Conservation (phyloP, 1,284 basidiomycete genomes). For the Boletus hoseneyae region DNA sequence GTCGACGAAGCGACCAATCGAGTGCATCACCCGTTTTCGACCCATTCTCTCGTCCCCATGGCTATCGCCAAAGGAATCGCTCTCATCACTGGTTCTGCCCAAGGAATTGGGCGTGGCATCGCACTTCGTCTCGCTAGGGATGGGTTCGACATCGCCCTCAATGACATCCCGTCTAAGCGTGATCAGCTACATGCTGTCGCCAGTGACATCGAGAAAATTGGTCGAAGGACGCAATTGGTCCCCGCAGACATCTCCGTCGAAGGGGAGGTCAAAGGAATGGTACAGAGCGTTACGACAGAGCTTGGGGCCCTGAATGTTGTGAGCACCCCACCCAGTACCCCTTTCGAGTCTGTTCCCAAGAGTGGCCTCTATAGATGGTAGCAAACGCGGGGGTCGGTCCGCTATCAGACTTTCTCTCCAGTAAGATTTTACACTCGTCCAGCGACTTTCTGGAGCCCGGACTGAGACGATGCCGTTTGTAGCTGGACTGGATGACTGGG, state of each 20-base stretch:
- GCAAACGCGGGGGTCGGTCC: constrained; percentile 14
- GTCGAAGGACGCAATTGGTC: constrained; percentile 13
- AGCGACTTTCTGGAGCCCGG: not conserved
- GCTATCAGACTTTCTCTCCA: not conserved
- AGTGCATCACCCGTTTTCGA: not conserved
- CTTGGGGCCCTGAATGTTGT: constrained; percentile 20
- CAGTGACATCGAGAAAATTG: constrained; percentile 14
- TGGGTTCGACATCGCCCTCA: constrained; percentile 1
- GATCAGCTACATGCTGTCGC: constrained; percentile 10
- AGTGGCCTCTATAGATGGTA: constrained; percentile 12
- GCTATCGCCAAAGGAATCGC: constrained; percentile 16
- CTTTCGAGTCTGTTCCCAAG: not conserved
- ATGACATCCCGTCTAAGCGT: constrained; percentile 17
- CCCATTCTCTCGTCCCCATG: constrained; percentile 2
- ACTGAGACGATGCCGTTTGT: not conserved
- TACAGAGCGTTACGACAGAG: not conserved
- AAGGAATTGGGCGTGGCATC: constrained; percentile 17
- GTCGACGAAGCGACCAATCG: too few relatives aligned
- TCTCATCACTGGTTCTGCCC: constrained; percentile 20
- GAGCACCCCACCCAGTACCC: not conserved
- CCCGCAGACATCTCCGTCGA: constrained; percentile 16
- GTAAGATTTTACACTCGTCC: not conserved
- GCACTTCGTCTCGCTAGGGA: constrained; percentile 17
- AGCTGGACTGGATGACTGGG: constrained; percentile 26
- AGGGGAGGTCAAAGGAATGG: constrained; percentile 12